Evolutionary conservation across 768 basidiomycete species (phyloP), one percentile per base, ranked within the genome.

Genomic region (Chiua virens): DNA sequence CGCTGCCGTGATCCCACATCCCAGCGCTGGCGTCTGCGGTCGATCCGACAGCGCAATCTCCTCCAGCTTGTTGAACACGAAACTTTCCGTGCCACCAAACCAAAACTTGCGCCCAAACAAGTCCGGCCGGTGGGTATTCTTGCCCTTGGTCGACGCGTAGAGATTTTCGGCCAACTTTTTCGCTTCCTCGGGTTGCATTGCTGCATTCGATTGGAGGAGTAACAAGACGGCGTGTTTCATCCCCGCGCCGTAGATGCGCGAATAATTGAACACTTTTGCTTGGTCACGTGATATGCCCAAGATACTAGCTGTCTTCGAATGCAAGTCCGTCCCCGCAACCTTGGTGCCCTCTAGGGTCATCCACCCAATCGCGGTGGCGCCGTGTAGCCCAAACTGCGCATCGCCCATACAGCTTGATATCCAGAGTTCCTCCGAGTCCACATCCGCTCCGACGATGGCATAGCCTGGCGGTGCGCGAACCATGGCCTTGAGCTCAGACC

Each of bases 291-390:
- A 90, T 57, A 95, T 95, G 17, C 91, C 90, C 35, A 98, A 75
- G 62, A 98, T 98, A 52, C 72, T 82, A 11, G 96, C 97, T 2
- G 95, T 96, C 73, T 97, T 97, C 11, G 95, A 98, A 64, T 98
- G 96, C 27, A 99, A 72, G 72, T 99, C 96, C 7, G 96, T 98
- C 6, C 94, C 94, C 0, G 89, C 87, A 0, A 86, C 79, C 70
- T 98, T 98, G 15, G 95, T 96, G 1, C 97, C 95, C 68, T 98
- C 97, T 25, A 99, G 79, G 15, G 95, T 98, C 96, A 99, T 98
- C 96, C 96, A 98, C 4, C 97, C 96, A 38, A 99, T 85, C 2
- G 96, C 94, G 3, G 94, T 95, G 11, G 94, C 92, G 11, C 96
- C 96, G 59, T 99, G 95, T 50, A 96, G 67, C 9, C 96, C 97